phyloP scores from a whole-genome alignment of 495 filamentous ascomycete genomes.

The Penicillium parvum region DNA sequence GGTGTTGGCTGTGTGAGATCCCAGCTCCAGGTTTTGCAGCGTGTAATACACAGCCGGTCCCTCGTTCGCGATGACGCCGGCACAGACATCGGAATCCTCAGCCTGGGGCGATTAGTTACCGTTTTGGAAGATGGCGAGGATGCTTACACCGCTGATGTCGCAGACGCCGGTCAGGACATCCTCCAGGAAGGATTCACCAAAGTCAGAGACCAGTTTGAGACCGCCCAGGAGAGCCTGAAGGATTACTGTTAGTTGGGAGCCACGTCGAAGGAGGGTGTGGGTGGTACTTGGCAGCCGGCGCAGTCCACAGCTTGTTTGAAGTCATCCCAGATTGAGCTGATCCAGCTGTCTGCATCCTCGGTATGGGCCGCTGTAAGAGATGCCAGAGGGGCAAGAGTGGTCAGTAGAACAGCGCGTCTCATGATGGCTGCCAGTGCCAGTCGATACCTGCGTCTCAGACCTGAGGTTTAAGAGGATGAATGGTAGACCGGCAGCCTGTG shows the following conservation, averaged over 20 bases:
- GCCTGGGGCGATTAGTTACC: slow-evolving; percentile 12
- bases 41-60: slow-evolving; percentile 46
- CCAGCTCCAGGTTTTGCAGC: slow-evolving; percentile 40
- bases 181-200: slow-evolving; percentile 41
- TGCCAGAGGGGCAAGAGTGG: slow-evolving; percentile 2
- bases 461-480: too few species aligned
- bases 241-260: neutral
- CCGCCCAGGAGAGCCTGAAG: slow-evolving; percentile 39
- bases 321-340: slow-evolving; percentile 18
- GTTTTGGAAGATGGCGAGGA: neutral
- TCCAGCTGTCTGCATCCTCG: slow-evolving; percentile 8
- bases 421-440: neutral
- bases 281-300: slow-evolving; percentile 16
- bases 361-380: slow-evolving; percentile 2
- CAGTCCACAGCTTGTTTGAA: slow-evolving; percentile 23
- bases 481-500: neutral
- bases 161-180: slow-evolving; percentile 42
- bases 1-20: slow-evolving; percentile 44
- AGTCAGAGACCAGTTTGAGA: slow-evolving; percentile 40
- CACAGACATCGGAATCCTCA: slow-evolving; percentile 49
- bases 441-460: neutral
- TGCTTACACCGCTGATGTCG: slow-evolving; percentile 36
- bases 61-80: slow-evolving; percentile 43
- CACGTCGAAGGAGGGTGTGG: too few species aligned
- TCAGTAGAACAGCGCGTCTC: slow-evolving; percentile 7